Evolutionary conservation across 2,329 filamentous ascomycete species (phyloP).

Genomic region (Ophiostoma novo-ulmi): DNA sequence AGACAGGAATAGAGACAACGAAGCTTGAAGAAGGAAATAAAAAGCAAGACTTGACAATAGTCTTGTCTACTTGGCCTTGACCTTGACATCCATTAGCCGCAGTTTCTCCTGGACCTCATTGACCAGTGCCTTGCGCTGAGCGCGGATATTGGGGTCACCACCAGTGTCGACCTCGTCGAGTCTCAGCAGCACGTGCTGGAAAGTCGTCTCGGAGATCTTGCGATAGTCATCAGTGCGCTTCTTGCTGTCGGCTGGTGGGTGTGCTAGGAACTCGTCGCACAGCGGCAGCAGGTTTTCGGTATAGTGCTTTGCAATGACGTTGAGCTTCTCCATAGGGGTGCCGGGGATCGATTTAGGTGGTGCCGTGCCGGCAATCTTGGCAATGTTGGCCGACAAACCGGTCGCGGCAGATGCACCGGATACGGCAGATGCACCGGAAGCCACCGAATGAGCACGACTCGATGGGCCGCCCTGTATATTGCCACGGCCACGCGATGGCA

Average conservation of each 20-base stretch:
- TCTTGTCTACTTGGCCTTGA: conserved; percentile 13
- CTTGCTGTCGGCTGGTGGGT: conserved; percentile 60
- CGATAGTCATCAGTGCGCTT: conserved; percentile 71
- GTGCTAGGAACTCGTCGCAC: conserved; percentile 55
- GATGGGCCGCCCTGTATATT: conserved; percentile 34
- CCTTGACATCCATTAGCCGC: conserved; percentile 54
- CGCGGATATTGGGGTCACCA: conserved; percentile 60
- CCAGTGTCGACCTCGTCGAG: conserved; percentile 70
- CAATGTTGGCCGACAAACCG: conserved; percentile 23
- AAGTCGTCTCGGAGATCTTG: conserved; percentile 66
- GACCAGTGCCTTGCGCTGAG: conserved; percentile 67
- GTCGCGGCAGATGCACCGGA: conserved; percentile 31
- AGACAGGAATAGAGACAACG: background rate
- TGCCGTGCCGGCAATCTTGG: conserved; percentile 26
- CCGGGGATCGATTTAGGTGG: conserved; percentile 37
- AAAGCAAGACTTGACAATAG: background rate
- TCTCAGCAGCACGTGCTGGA: conserved; percentile 72
- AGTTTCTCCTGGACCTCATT: conserved; percentile 63
- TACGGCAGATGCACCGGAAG: conserved; percentile 18
- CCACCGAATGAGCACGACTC: conserved; percentile 39
- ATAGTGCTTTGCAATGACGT: conserved; percentile 61
- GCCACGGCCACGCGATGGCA: conserved; percentile 32
- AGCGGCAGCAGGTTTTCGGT: conserved; percentile 59
- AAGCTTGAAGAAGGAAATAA: background rate
- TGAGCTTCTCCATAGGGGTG: conserved; percentile 56